Evolutionary conservation across 2,329 filamentous ascomycete genomes (phyloP), one percentile per base, ranked within the genome.

Genomic region (Penicillium sp.): DNA sequence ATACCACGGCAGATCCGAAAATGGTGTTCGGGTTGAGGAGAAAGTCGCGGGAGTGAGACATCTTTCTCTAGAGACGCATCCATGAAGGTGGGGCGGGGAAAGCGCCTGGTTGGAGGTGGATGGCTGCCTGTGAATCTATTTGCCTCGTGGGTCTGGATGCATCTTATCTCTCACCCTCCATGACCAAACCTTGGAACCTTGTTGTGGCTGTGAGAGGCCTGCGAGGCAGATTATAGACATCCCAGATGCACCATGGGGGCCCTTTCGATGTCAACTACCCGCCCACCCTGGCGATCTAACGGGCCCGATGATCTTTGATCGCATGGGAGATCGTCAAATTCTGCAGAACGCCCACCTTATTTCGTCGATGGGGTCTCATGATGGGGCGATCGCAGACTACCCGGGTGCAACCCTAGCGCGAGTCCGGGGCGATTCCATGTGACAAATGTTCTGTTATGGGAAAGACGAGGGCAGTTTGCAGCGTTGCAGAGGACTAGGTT

Each of bases 1-100:
- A 80, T 67, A 78, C 76, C 9, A 65, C 66, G 49, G 63, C 55
- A 41, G 67, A 73, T 24, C 72, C 76, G 7, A 67, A 66, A 57
- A 70, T 70, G 66, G 67, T 69, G n/a, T 74, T 75, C 65, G 63
- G 60, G 13, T 37, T 71, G 39, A 62, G 56, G 24, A 42, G 17
- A 17, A 32, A 37, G 53, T 47, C 27, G 47, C 20, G 36, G 45
- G 39, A 46, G 34, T 49, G 46, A 47, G 52, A 39, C 29, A 39
- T 40, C 34, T 44, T 39, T 20, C 27, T 50, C 24, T 36, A 53
- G 17, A 46, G 21, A 15, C 13, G 26, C 34, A 32, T 39, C 23
- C 9, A 30, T 40, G 10, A 12, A n/a, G 34, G 39, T 24, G 24
- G 46, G 46, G 49, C 21, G 30, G 39, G 15, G 44, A 46, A 20